phyloP scores from a whole-genome alignment of 805 yeast genomes.

The Teunomyces gatunensis region DNA sequence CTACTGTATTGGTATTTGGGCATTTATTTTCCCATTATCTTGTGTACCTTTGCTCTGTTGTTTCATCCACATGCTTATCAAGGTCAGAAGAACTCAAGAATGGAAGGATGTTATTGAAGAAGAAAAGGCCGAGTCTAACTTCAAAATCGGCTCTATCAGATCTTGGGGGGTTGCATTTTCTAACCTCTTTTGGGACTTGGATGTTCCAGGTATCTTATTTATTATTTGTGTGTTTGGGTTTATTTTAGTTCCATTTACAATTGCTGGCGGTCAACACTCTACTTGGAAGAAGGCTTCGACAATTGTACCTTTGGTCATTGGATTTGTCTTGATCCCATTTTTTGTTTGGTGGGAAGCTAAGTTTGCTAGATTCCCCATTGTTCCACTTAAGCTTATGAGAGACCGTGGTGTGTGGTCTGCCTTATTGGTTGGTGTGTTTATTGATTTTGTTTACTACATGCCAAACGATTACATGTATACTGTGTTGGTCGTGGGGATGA shows the following conservation, averaged over 20 bases:
- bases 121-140: constrained; percentile 23
- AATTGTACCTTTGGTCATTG: constrained; percentile 69
- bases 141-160: constrained; percentile 18
- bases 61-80: constrained; percentile 53
- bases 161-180: constrained; percentile 27
- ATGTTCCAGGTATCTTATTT: constrained; percentile 59
- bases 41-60: constrained; percentile 58
- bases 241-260: constrained; percentile 67
- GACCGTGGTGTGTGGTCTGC: constrained; percentile 78
- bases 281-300: constrained; percentile 61
- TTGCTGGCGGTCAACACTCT: constrained; percentile 61
- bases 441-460: constrained; percentile 64
- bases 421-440: constrained; percentile 53
- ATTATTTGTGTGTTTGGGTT: constrained; percentile 59
- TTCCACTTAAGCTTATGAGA: constrained; percentile 55
- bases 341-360: constrained; percentile 58
- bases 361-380: constrained; percentile 58
- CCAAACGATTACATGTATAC: constrained; percentile 69
- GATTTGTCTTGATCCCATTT: constrained; percentile 58
- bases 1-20: constrained; percentile 72
- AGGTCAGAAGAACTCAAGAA: constrained; percentile 53
- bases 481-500: constrained; percentile 60
- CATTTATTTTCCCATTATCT: constrained; percentile 66
- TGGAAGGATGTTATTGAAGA: constrained; percentile 42
- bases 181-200: constrained; percentile 59